Base-by-base conservation (phyloP, 2,329 filamentous ascomycete species). In the Grosmannia serpens region DNA sequence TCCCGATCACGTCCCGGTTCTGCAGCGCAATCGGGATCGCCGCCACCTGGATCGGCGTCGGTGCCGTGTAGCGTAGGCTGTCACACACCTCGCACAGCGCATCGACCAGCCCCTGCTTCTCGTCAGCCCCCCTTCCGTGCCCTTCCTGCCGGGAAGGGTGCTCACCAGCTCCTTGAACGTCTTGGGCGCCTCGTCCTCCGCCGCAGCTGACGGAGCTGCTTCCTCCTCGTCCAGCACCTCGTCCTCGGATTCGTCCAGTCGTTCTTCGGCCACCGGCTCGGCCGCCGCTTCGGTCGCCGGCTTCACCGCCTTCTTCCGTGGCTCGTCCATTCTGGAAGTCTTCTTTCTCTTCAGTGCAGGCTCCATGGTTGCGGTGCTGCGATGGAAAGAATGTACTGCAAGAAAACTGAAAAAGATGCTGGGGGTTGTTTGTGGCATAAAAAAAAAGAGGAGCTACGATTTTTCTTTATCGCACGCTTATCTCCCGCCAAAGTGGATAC, bases 71-170 rank as follows among this genome's bases (percentile, higher is more conserved):
- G 62, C 88, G 87, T 57, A 97, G 80, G 0, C 82, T 78, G 6
- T 82, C 81, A 74, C 92, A 97, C 55, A 92, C 90, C 69, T 97
- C 91, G 73, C 89, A 95, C 57, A 99, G 79, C 33, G 88, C 82
- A 58, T 95, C 89, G 60, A 91, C 88, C 55, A 97, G 81, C 27
- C 92, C 92, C 83, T 86, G 57, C 22, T 26, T 5, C 4, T 51
- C 24, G 2, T 27, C 20, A 20, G 27, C 29, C n/a, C 44, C 17
- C 8, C 31, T 20, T 50, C 17, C 17, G 20, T 41, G 9, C 15
- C 11, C 4, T 20, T 11, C 10, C 41, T 8, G 11, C 22, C 47
- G 38, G 8, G 4, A 41, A 31, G n/a, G n/a, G 8, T 22, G 41
- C 58, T 58, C 44, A 58, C 56, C 29, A 58, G 20, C 1, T 49